These are phyloP conservation scores for Colletotrichum truncatum DNA, from an alignment of 2,329 filamentous ascomycete species.

Conservation along the genomic window DNA sequence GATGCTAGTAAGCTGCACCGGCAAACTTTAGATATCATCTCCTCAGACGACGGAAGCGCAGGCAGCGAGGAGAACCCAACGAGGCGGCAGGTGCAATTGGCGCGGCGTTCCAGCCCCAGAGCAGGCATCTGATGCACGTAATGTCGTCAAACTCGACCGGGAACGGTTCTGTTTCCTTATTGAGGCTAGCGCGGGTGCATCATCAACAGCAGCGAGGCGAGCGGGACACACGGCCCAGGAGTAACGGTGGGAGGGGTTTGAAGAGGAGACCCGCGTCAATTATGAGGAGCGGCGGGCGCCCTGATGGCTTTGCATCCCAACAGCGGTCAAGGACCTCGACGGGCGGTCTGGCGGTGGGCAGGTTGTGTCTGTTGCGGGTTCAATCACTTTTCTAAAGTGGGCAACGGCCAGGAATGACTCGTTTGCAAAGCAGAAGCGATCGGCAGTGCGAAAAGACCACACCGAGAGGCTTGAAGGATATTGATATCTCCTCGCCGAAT, in stretches of 20 bases:
- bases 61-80: neutral
- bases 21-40: neutral
- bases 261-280: neutral
- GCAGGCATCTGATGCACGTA: slow-evolving; percentile 11
- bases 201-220: neutral
- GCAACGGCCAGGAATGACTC: slow-evolving; percentile 8
- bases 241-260: neutral
- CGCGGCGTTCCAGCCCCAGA: neutral
- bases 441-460: too few relatives aligned
- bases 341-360: slow-evolving; percentile 5
- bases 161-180: slow-evolving; percentile 13
- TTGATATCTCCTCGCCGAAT: neutral
- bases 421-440: neutral
- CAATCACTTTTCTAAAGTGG: neutral
- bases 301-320: neutral
- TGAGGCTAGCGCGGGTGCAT: slow-evolving; percentile 12
- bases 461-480: neutral
- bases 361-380: slow-evolving; percentile 7
- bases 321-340: slow-evolving; percentile 8
- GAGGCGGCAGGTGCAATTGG: neutral
- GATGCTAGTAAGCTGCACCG: neutral
- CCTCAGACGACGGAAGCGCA: neutral
- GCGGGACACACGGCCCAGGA: neutral
- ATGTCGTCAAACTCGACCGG: slow-evolving; percentile 8
- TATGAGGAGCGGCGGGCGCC: slow-evolving; percentile 1